Conservation (phyloP, 2,329 filamentous ascomycete genomes). For the Penicillium sp. region DNA sequence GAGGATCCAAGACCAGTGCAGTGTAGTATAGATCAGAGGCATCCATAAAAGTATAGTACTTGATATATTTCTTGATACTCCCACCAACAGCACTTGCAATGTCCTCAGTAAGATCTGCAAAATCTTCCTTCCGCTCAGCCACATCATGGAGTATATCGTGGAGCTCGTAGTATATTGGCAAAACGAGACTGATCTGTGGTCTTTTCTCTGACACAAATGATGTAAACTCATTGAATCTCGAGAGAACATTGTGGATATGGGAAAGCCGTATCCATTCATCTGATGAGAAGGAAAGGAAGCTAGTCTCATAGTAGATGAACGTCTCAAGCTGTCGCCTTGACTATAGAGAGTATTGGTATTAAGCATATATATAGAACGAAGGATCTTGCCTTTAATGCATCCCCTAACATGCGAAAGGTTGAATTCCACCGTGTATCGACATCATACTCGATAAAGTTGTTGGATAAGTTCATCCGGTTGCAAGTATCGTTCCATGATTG, state of each 20-base stretch:
- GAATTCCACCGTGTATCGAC: neutral
- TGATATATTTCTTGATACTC: neutral
- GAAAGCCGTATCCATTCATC: neutral
- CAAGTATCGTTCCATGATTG: slow-evolving; percentile 10
- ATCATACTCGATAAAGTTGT: slow-evolving; percentile 12
- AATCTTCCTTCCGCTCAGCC: neutral
- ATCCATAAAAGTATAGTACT: neutral
- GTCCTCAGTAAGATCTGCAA: neutral
- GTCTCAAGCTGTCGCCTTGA: neutral
- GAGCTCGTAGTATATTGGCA: neutral
- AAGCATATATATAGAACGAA: too few species aligned
- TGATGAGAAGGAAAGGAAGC: neutral
- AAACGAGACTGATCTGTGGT: neutral
- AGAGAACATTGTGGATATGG: neutral
- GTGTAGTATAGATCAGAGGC: neutral
- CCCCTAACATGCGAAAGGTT: too few species aligned
- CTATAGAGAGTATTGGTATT: neutral
- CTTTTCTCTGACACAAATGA: too few species aligned
- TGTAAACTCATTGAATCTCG: neutral
- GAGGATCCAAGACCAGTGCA: neutral
- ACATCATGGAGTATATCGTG: neutral
- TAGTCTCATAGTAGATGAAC: neutral
- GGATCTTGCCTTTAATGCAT: too few species aligned
- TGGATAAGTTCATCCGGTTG: neutral
- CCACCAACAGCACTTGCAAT: neutral